Evolutionary conservation across 1,139 yeast species (phyloP), one percentile per base, ranked within the genome.

Genomic region (Suhomyces terraborum): DNA sequence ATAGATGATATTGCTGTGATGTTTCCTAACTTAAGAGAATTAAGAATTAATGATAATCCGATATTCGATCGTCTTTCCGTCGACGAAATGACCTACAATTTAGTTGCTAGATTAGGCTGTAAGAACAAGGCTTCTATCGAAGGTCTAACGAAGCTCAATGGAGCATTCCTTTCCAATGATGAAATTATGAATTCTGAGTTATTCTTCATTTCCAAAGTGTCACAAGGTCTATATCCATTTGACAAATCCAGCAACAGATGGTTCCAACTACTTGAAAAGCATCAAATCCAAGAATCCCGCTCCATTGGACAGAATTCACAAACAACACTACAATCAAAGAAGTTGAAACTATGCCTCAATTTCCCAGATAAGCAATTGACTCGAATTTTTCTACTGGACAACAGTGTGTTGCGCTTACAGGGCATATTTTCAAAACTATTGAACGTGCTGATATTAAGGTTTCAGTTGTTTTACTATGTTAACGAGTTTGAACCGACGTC

Each of bases 121-220:
- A 32, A 40, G 9, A 47, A 47, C n/a, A 29, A 31, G 5, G 40
- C 43, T 8, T 18, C 25, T 1, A 23, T 43, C 10, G 56, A 57
- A 1, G 43, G 49, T 0, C 38, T 82, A 0, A 31, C 40, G 2
- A 64, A 64, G 18, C 58, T 88, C 13, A 81, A 88, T 52, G 95
- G 95, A 1, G 69, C 79, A 1, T 36, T 37, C 0, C 61, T 87
- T 6, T 55, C 66, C 1, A 43, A 43, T 1, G 70, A 64, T 2
- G 85, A 82, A 41, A 68, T 88, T 21, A 49, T 48, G 2, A 85
- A 83, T 48, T 83, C 87, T 0, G 95, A 88, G 53, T 57, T 86
- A 4, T 87, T 77, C 53, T 82, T 84, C 49, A 67, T 84, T 24
- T 72, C 82, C 2, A 72, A 73, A 48, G 80, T 83, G 0, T 58